Percentiles rank a stretch among this genome's conserved stretches.
These are phyloP conservation scores for Grosmannia penicillata DNA, from an alignment of 2,329 filamentous ascomycete genomes.

Conservation along the genomic window DNA sequence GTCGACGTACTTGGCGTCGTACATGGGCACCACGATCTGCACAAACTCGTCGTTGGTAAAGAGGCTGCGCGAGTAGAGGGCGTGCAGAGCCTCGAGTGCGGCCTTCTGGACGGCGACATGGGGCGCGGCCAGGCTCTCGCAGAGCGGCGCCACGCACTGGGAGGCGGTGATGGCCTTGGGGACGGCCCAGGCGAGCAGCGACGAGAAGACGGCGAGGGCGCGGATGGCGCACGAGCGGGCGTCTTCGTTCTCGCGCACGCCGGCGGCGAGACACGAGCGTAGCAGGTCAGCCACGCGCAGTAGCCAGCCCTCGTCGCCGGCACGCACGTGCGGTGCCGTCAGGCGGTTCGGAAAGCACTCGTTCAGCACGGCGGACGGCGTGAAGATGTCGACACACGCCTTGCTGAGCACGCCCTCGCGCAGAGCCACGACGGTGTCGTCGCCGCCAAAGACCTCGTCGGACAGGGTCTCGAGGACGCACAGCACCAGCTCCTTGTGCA, in stretches of 20 bases:
- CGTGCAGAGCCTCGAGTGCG: slow-evolving; percentile 69
- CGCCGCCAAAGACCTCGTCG: slow-evolving; percentile 84
- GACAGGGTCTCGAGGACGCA: slow-evolving; percentile 82
- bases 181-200: slow-evolving; percentile 76
- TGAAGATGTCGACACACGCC: slow-evolving; percentile 87
- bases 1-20: slow-evolving; percentile 53
- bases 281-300: slow-evolving; percentile 61
- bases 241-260: slow-evolving; percentile 49
- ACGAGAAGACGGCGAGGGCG: slow-evolving; percentile 60
- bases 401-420: slow-evolving; percentile 75
- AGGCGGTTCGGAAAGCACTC: slow-evolving; percentile 66
- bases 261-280: slow-evolving; percentile 53
- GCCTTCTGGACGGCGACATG: slow-evolving; percentile 65
- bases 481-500: slow-evolving; percentile 73
- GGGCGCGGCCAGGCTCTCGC: slow-evolving; percentile 52
- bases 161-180: slow-evolving; percentile 65
- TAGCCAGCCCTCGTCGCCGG: slow-evolving; percentile 77
- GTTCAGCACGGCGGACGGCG: slow-evolving; percentile 57
- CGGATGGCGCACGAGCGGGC: slow-evolving; percentile 60
- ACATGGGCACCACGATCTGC: slow-evolving; percentile 66
- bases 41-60: slow-evolving; percentile 67
- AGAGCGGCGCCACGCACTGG: slow-evolving; percentile 55
- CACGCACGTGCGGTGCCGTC: slow-evolving; percentile 52
- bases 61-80: slow-evolving; percentile 60
- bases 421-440: slow-evolving; percentile 73